Conservation (phyloP, 1,284 basidiomycete species). For the Puccinia hordei region DNA sequence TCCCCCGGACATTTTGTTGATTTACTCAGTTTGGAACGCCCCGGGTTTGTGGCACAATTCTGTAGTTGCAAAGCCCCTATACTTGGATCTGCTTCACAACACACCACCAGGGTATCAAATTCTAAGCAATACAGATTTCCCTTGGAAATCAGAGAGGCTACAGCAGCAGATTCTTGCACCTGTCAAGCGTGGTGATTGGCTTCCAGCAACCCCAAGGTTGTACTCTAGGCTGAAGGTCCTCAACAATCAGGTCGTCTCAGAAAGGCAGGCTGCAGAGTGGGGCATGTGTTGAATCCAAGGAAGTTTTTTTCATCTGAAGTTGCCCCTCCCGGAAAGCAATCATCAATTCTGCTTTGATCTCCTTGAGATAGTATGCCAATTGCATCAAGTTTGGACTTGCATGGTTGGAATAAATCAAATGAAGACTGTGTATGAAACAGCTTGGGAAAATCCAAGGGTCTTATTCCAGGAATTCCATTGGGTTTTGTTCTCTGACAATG, state of each 20-base stretch:
- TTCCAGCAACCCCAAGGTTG: slow-evolving; percentile 56
- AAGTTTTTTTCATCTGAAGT: slow-evolving; percentile 61
- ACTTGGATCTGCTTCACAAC: slow-evolving; percentile 57
- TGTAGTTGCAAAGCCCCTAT: slow-evolving; percentile 61
- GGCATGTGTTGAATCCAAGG: slow-evolving; percentile 62
- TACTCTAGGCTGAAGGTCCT: slow-evolving; percentile 55
- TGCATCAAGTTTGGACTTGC: no score
- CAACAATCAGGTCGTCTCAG: slow-evolving; percentile 54
- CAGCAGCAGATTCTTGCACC: slow-evolving; percentile 60
- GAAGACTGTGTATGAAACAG: no score
- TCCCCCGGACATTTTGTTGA: slow-evolving; percentile 55
- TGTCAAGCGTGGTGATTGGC: slow-evolving; percentile 59
- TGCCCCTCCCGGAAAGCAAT: slow-evolving; percentile 59
- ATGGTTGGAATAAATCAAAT: no score
- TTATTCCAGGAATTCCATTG: no score
- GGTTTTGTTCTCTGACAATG: no score
- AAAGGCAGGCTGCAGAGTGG: slow-evolving; percentile 63
- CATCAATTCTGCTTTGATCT: no score
- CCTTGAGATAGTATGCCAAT: no score
- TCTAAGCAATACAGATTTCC: slow-evolving; percentile 63
- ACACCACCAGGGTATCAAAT: slow-evolving; percentile 62
- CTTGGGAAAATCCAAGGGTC: no score
- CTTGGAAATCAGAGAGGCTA: slow-evolving; percentile 51
- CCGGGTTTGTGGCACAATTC: slow-evolving; percentile 62
- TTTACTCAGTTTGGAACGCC: slow-evolving; percentile 55